A percentile compares a stretch with the other conserved stretches of the same genome.
These are phyloP conservation scores for Cystoderma amianthinum DNA, from an alignment of 768 basidiomycete genomes.

Conservation along the genomic window DNA sequence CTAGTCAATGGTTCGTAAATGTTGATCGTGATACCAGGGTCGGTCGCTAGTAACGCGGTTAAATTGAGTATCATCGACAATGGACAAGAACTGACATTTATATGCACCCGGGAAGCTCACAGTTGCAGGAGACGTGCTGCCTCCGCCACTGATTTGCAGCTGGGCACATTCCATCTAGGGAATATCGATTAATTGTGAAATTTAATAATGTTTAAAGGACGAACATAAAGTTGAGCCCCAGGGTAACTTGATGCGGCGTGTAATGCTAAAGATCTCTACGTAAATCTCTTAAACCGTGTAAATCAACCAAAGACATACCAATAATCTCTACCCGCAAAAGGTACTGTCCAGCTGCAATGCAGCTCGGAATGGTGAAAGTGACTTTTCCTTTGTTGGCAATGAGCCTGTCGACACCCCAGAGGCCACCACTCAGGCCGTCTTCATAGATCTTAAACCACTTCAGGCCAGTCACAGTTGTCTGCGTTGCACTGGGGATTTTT, in stretches of 20 bases:
- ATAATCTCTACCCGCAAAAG: conserved; percentile 2
- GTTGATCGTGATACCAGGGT: conserved; percentile 40
- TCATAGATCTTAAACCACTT: conserved; percentile 53
- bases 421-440: conserved; percentile 28
- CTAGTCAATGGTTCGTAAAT: conserved; percentile 29
- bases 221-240: conserved; percentile 2
- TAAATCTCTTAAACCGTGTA: background rate
- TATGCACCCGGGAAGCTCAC: conserved; percentile 3
- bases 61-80: background rate
- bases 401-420: conserved; percentile 42
- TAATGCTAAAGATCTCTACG: background rate
- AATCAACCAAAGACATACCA: background rate
- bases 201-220: background rate
- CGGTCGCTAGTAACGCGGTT: conserved; percentile 18
- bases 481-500: conserved; percentile 32
- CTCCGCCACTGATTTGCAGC: conserved; percentile 1
- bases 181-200: background rate
- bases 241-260: conserved; percentile 1
- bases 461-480: conserved; percentile 33
- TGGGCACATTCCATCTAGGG: conserved; percentile 3
- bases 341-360: conserved; percentile 27
- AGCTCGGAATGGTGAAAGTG: conserved; percentile 37
- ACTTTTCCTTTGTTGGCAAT: conserved; percentile 43
- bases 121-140: conserved; percentile 1
- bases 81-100: background rate